Conservation (phyloP, 73 alveolate species). For the Paramecium sonneborni region DNA sequence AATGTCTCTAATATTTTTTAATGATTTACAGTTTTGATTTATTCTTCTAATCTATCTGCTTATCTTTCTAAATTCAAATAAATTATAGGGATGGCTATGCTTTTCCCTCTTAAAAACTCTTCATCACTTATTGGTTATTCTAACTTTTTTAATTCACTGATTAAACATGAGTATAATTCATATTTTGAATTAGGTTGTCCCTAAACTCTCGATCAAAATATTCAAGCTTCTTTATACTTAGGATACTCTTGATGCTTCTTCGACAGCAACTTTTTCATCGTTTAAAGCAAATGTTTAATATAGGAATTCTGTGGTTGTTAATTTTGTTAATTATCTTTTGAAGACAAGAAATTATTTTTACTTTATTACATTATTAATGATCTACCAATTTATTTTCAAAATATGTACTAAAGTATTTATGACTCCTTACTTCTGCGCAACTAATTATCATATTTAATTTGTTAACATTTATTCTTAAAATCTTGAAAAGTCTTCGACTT, state of each 20-base stretch:
- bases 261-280: not conserved
- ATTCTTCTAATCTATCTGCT: conserved; percentile 48
- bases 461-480: conserved; percentile 52
- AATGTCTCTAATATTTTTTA: not conserved
- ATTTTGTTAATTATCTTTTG: conserved; percentile 9
- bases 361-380: conserved; percentile 20
- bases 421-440: conserved; percentile 43
- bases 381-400: conserved; percentile 43
- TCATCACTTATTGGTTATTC: conserved; percentile 40
- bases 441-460: conserved; percentile 21
- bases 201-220: conserved; percentile 14
- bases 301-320: not conserved
- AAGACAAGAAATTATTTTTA: not conserved
- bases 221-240: not conserved
- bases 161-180: not conserved
- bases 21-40: not conserved
- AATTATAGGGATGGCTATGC: not conserved
- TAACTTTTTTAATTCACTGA: not conserved
- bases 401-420: conserved; percentile 42
- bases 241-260: conserved; percentile 3
- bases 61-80: conserved; percentile 28
- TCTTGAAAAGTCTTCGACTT: not conserved
- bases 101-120: conserved; percentile 25
- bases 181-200: not conserved
- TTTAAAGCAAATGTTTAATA: not conserved